Percentiles rank a stretch among this genome's conserved stretches.
Conservation (phyloP, 257 asterid species). For the Pogostemon cablin region DNA sequence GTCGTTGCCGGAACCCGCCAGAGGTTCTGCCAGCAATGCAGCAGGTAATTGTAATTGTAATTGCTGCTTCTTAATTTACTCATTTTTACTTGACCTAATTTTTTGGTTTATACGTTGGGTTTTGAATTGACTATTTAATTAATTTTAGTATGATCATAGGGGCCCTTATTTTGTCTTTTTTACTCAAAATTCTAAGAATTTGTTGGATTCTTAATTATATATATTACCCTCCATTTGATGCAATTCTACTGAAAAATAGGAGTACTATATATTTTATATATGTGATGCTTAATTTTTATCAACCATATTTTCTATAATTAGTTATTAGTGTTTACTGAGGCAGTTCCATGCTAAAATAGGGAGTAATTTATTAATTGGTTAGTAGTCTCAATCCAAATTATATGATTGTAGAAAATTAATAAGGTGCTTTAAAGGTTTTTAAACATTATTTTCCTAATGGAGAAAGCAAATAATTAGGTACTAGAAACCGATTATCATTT, state of each 20-base stretch:
- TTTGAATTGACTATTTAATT: too few species aligned
- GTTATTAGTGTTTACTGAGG: not conserved
- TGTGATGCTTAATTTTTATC: too few species aligned
- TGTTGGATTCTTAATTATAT: too few species aligned
- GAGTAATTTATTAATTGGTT: not conserved
- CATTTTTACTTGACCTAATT: not conserved
- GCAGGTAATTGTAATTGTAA: conserved; percentile 49
- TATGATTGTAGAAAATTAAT: not conserved
- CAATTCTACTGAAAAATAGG: too few species aligned
- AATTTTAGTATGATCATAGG: not conserved
- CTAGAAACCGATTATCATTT: too few species aligned
- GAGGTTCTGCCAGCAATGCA: conserved; percentile 87
- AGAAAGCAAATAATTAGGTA: too few species aligned
- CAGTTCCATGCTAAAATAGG: conserved; percentile 11
- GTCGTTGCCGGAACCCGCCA: conserved; percentile 74
- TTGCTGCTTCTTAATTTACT: conserved; percentile 3
- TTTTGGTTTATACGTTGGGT: too few species aligned
- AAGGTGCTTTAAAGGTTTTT: not conserved
- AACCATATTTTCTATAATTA: not conserved
- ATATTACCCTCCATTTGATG: too few species aligned
- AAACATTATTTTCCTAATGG: too few species aligned
- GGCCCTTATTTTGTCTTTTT: not conserved
- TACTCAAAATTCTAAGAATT: too few species aligned
- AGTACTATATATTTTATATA: too few species aligned
- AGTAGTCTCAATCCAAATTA: not conserved